Percentiles rank a stretch among this genome's conserved stretches.
Conservation (phyloP, 176 grass and related monocot species). For the Neostapfia colusana region DNA sequence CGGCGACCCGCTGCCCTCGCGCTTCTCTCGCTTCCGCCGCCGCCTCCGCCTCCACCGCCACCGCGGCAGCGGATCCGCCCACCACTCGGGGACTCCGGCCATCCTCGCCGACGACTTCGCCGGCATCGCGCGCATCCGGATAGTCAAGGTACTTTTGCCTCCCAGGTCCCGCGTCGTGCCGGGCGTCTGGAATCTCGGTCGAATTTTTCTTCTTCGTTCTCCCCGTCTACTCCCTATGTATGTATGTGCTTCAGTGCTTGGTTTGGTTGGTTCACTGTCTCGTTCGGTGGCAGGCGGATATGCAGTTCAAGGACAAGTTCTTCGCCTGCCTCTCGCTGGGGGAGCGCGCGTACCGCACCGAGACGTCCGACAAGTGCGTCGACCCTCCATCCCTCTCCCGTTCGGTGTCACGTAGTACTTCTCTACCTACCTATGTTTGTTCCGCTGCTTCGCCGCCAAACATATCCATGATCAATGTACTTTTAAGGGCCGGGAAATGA, state of each 20-base stretch:
- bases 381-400: neutral
- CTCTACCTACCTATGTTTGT: neutral
- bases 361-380: conserved; percentile 69
- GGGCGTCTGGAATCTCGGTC: neutral
- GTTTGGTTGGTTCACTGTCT: neutral
- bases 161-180: neutral
- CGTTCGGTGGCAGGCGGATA: conserved; percentile 63
- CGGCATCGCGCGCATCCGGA: conserved; percentile 84
- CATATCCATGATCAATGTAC: neutral
- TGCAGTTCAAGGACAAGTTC: conserved; percentile 96
- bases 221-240: too few relatives aligned
- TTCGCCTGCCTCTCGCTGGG: conserved; percentile 90
- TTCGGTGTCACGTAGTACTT: neutral
- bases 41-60: conserved; percentile 51
- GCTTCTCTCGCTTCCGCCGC: conserved; percentile 67
- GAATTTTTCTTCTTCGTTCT: too few relatives aligned
- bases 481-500: too few relatives aligned
- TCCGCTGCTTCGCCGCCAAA: neutral
- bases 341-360: conserved; percentile 88
- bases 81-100: neutral
- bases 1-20: conserved; percentile 54
- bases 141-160: conserved; percentile 48
- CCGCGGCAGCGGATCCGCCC: neutral
- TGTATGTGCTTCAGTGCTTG: too few relatives aligned
- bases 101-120: conserved; percentile 64